Base-by-base conservation (phyloP, 2,329 filamentous ascomycete species). In the Pseudodiploospora longispora region DNA sequence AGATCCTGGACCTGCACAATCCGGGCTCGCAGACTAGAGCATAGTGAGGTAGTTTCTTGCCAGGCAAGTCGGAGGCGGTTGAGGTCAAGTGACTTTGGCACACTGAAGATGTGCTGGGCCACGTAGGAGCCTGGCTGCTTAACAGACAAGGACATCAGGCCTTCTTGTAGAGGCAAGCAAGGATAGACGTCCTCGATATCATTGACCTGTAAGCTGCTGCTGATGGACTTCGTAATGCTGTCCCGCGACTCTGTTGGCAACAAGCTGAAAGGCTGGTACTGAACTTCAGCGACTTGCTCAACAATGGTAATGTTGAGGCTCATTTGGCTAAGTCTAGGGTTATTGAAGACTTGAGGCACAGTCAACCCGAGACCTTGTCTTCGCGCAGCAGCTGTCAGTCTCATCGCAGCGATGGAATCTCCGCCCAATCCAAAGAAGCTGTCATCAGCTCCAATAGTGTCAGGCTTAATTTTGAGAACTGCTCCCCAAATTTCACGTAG, bases 281-380 rank as follows among this genome's bases (percentile, higher is more conserved):
- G 8, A 31, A 33, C 8, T 19, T 19, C 6, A 38, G 27, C 10
- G 29, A 10, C 19, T 19, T 19, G 19, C 19, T 19, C 19, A 19
- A 19, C 19, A 19, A 30, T 27, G 3, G 34, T n/a, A 37, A 10
- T 30, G 35, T n/a, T 27, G 29, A 27, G 31, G 27, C 29, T 38
- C 35, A n/a, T 8, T 31, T 40, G 40, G 10, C 43, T 35, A 9
- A 48, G 39, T 28, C 38, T 38, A 8, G 51, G 50, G 27, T 46
- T 33, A 30, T 31, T 38, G 43, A 72, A 69, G 31, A 68, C 62
- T 36, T 59, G 60, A 10, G 61, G 61, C 0, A 72, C 68, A 3
- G 64, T 68, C 10, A 72, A 50, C 2, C 56, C 47, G 7, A 71
- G 46, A 9, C 57, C 60, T 4, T 50, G 47, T 2, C 51, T 55